Evolutionary conservation across 2,329 filamentous ascomycete species (phyloP).

Genomic region (Fusarium incarnatum): DNA sequence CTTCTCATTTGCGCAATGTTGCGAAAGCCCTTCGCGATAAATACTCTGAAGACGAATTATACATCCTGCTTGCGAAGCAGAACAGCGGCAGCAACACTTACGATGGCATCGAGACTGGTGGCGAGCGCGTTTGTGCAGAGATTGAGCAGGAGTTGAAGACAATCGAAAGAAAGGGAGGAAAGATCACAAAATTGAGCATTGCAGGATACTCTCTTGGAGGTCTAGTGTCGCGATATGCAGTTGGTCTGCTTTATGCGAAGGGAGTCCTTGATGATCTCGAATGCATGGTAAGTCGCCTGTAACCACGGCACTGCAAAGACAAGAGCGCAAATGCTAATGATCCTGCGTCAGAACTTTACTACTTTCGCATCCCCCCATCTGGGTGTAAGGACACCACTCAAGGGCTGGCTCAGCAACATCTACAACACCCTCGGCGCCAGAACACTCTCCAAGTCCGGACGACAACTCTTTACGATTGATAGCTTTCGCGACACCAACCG

Average conservation of each 20-base stretch:
- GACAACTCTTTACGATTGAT: conserved; percentile 90
- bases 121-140: conserved; percentile 74
- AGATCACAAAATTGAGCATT: conserved; percentile 84
- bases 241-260: conserved; percentile 84
- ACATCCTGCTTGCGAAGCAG: conserved; percentile 77
- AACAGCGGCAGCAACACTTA: conserved; percentile 80
- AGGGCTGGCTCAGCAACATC: conserved; percentile 72
- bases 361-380: conserved; percentile 90
- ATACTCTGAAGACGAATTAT: conserved; percentile 71
- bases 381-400: conserved; percentile 77
- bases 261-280: conserved; percentile 83
- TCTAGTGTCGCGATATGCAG: conserved; percentile 84
- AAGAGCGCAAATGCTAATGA: conserved; percentile 21
- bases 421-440: conserved; percentile 89
- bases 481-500: conserved; percentile 84
- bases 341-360: conserved; percentile 77
- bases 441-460: conserved; percentile 83
- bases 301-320: neutral
- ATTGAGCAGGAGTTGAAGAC: conserved; percentile 72
- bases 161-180: conserved; percentile 71
- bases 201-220: conserved; percentile 92
- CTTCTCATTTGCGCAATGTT: conserved; percentile 76
- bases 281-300: conserved; percentile 69
- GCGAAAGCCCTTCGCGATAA: conserved; percentile 72
- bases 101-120: conserved; percentile 75